Percentiles rank a stretch among this genome's conserved stretches.
Conservation (phyloP, 495 filamentous ascomycete genomes). For the Jackrogersella multiformis region DNA sequence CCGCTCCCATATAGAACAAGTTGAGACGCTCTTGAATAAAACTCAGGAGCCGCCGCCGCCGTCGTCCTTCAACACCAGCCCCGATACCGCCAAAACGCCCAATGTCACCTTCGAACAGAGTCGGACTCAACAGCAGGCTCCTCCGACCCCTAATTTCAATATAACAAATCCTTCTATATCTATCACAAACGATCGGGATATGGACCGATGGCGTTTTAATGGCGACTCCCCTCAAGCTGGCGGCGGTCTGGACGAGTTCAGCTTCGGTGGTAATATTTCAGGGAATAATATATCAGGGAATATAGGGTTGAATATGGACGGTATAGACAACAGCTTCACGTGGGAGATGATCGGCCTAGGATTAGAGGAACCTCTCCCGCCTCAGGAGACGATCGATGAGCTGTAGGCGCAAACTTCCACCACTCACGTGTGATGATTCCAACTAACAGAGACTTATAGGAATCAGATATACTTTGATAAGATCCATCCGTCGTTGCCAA, state of each 20-base stretch:
- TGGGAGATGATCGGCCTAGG: conserved; percentile 98
- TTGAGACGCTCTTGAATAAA: conserved; percentile 85
- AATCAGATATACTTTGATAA: conserved; percentile 91
- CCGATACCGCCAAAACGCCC: conserved; percentile 47
- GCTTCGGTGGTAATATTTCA: conserved; percentile 58
- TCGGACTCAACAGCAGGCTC: conserved; percentile 46
- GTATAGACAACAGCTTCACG: conserved; percentile 61
- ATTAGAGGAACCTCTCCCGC: conserved; percentile 88
- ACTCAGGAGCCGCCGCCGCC: conserved; percentile 68
- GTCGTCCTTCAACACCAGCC: conserved; percentile 39
- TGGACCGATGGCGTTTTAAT: conserved; percentile 63
- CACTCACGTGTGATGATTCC: no score
- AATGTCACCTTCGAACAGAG: conserved; percentile 47
- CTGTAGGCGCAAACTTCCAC: conserved; percentile 67
- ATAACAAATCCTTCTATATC: conserved; percentile 56
- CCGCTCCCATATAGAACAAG: conserved; percentile 73
- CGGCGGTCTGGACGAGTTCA: conserved; percentile 57
- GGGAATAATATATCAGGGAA: conserved; percentile 46
- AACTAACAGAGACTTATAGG: conserved; percentile 55
- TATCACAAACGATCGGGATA: conserved; percentile 54
- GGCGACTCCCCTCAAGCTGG: conserved; percentile 59
- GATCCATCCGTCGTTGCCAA: conserved; percentile 82
- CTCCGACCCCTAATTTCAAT: conserved; percentile 54
- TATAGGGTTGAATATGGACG: conserved; percentile 56
- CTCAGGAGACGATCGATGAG: conserved; percentile 88